Evolutionary conservation across 2,329 filamentous ascomycete species (phyloP), one percentile per base, ranked within the genome.

Genomic region (Stagonosporopsis tanaceti): DNA sequence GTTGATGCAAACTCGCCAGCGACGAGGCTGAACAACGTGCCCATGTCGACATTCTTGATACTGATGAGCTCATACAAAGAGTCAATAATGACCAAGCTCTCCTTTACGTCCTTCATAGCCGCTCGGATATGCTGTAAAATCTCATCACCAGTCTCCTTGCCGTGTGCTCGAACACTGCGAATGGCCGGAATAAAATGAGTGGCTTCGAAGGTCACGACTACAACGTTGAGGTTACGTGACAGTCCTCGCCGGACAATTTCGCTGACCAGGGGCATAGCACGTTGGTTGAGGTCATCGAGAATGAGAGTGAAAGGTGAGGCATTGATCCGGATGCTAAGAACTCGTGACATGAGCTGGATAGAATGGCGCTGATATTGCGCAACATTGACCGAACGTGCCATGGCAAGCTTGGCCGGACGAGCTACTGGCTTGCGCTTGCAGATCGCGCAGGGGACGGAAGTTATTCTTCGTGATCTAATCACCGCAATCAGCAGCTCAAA

Each of bases 221-320:
- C 84, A 42, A 93, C 81, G 69, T 89, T 89, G 54, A 86, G 82
- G 70, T 89, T 68, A 28, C 69, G 65, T 15, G 67, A 72, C 17
- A 71, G 28, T 5, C 90, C 92, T 67, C 93, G 85, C 44, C 83
- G 81, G 51, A 91, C 85, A 76, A 94, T 91, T 76, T 97, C 93
- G 17, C 81, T 78, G 2, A 94, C 63, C 4, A 97, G 78, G 0
- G 88, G 88, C 28, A 81, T 83, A 6, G 88, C 91, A 25, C 88
- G 87, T 77, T 97, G 93, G 78, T 96, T 92, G 28, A 97, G 81
- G 32, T 84, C 91, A 76, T 98, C 94, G 54, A 97, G 82, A 3
- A 97, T 78, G 25, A 98, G 81, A 0, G 93, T 97, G 69, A 98
- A 87, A 2, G 94, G 94, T 46, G 92, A 96, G 14, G 90, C 87